Evolutionary conservation across 768 basidiomycete species (phyloP).

Genomic region (Suillus brevipes): DNA sequence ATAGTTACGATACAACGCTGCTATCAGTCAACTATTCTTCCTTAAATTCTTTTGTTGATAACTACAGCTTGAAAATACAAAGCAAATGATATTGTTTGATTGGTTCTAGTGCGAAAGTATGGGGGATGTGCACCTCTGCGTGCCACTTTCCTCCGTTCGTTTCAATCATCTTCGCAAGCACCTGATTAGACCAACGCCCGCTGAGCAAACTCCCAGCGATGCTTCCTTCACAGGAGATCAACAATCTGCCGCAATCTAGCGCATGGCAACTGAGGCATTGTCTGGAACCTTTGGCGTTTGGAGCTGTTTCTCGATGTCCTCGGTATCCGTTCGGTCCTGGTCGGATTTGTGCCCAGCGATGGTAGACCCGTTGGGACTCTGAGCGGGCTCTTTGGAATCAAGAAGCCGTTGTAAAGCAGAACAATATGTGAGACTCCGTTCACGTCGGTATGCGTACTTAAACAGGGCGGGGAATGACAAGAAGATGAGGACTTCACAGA

Average conservation of each 20-base stretch:
- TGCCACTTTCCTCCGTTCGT: constrained; percentile 47
- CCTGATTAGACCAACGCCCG: constrained; percentile 57
- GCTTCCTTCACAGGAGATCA: constrained; percentile 35
- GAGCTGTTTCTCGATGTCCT: constrained; percentile 14
- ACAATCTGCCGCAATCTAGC: neutral
- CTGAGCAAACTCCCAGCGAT: constrained; percentile 55
- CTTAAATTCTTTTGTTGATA: neutral
- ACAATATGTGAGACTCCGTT: constrained; percentile 82
- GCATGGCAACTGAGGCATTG: constrained; percentile 11
- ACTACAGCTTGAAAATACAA: neutral
- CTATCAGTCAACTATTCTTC: neutral
- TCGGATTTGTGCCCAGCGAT: constrained; percentile 15
- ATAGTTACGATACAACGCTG: neutral
- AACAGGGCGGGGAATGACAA: constrained; percentile 65
- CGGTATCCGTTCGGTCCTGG: constrained; percentile 16
- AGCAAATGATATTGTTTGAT: neutral
- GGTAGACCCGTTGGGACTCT: constrained; percentile 20
- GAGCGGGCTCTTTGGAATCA: constrained; percentile 22
- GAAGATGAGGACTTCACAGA: constrained; percentile 54
- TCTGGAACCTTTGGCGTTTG: constrained; percentile 28
- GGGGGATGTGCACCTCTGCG: constrained; percentile 56
- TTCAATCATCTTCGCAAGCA: constrained; percentile 42
- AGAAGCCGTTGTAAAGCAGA: constrained; percentile 52
- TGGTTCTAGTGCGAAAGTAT: neutral
- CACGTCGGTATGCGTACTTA: constrained; percentile 79